Evolutionary conservation across 805 yeast genomes (phyloP).

Genomic region (Teunomyces kruisii): DNA sequence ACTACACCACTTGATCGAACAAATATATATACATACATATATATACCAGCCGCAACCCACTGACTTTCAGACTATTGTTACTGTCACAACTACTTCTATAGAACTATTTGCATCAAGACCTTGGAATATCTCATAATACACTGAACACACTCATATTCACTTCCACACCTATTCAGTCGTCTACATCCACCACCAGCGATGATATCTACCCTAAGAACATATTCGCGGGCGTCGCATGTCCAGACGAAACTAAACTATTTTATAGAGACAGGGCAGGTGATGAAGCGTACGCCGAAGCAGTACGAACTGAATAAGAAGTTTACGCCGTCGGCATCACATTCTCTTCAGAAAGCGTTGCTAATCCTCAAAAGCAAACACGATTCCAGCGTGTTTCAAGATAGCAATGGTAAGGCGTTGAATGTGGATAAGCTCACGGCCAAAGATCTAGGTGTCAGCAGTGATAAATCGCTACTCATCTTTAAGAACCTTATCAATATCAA

Average conservation of each 20-base stretch:
- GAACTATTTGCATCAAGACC: too few relatives aligned
- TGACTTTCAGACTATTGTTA: too few relatives aligned
- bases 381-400: conserved; percentile 17
- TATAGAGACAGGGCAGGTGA: conserved; percentile 27
- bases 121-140: background rate
- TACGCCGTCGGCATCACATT: conserved; percentile 4
- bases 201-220: background rate
- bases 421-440: conserved; percentile 21
- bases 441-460: conserved; percentile 22
- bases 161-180: background rate
- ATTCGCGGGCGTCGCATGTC: conserved; percentile 11
- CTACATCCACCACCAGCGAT: background rate
- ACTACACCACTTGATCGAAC: too few relatives aligned
- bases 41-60: too few relatives aligned
- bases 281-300: conserved; percentile 17
- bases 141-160: background rate
- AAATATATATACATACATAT: too few relatives aligned
- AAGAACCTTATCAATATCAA: conserved; percentile 27
- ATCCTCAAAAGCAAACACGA: conserved; percentile 17
- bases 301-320: conserved; percentile 9
- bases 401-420: conserved; percentile 23
- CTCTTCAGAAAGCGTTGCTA: conserved; percentile 23
- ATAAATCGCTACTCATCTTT: conserved; percentile 25
- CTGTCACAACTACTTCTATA: too few relatives aligned
- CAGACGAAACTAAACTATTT: conserved; percentile 26